phyloP scores from a whole-genome alignment of 2,329 filamentous ascomycete species.

The Fusarium clavum region DNA sequence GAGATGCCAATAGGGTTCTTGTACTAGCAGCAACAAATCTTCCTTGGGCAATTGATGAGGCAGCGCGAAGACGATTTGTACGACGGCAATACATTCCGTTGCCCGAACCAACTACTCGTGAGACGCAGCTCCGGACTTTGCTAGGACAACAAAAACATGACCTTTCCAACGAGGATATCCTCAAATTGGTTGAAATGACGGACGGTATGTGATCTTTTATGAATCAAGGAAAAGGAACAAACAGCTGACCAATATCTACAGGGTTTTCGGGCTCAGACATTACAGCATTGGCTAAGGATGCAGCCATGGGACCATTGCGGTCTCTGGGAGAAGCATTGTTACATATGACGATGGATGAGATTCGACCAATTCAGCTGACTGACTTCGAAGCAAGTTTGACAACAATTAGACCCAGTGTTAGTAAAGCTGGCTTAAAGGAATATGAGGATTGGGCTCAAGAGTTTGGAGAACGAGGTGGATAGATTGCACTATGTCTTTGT shows the following conservation, averaged over 20 bases:
- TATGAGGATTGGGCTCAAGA: conserved; percentile 95
- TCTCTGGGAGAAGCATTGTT: conserved; percentile 90
- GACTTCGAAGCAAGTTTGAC: conserved; percentile 88
- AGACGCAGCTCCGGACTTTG: conserved; percentile 80
- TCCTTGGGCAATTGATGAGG: conserved; percentile 98
- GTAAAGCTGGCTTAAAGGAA: conserved; percentile 82
- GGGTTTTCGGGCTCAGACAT: conserved; percentile 99
- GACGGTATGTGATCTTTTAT: conserved; percentile 70
- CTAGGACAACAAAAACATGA: conserved; percentile 89
- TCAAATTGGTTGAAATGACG: conserved; percentile 79
- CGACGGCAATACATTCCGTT: conserved; percentile 95
- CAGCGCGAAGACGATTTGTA: conserved; percentile 89
- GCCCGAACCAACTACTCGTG: conserved; percentile 85
- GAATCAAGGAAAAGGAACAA: not conserved
- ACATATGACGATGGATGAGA: conserved; percentile 93
- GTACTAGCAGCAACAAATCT: conserved; percentile 96
- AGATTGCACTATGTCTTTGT: conserved; percentile 34
- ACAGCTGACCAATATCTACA: conserved; percentile 52
- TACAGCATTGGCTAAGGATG: conserved; percentile 95
- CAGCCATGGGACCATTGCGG: conserved; percentile 94
- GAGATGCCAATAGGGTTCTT: conserved; percentile 88
- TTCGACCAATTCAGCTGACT: conserved; percentile 82
- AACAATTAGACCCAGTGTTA: conserved; percentile 91
- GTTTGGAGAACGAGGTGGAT: conserved; percentile 92
- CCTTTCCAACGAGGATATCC: conserved; percentile 77